phyloP scores from a whole-genome alignment of 2,329 filamentous ascomycete species.

The Xylaria arbuscula region DNA sequence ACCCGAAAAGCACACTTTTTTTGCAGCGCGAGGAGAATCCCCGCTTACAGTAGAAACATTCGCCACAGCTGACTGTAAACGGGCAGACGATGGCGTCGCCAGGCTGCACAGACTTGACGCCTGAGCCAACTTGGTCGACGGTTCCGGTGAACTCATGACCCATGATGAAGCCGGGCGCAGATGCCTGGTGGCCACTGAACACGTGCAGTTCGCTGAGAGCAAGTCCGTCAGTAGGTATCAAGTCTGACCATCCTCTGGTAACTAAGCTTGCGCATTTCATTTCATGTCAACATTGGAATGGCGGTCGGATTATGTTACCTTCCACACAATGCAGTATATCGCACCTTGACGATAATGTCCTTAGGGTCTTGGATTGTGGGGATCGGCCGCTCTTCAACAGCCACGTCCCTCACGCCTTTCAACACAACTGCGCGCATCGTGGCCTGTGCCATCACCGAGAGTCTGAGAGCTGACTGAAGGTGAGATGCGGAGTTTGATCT shows the following conservation, averaged over 20 bases:
- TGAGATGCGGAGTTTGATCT: neutral
- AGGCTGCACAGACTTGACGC: constrained; percentile 22
- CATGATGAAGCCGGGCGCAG: constrained; percentile 37
- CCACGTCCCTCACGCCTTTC: constrained; percentile 30
- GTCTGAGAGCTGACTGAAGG: neutral
- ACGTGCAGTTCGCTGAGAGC: constrained; percentile 35
- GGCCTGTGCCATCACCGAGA: constrained; percentile 22
- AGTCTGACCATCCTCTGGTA: neutral
- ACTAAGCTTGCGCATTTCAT: neutral
- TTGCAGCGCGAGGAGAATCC: constrained; percentile 37
- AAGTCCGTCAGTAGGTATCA: neutral
- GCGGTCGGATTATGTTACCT: constrained; percentile 22
- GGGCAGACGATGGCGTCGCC: constrained; percentile 35
- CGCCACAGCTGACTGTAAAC: constrained; percentile 37
- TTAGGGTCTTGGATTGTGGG: constrained; percentile 31
- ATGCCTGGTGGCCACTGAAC: constrained; percentile 35
- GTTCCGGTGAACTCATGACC: constrained; percentile 39
- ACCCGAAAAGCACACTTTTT: constrained; percentile 36
- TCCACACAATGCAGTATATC: constrained; percentile 37
- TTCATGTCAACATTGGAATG: neutral
- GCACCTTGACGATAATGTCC: constrained; percentile 37
- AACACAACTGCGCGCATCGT: constrained; percentile 39
- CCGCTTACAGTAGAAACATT: constrained; percentile 36
- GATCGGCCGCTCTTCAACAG: constrained; percentile 31
- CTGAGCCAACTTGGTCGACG: constrained; percentile 25